Evolutionary conservation across 1,284 basidiomycete species (phyloP), one percentile per base, ranked within the genome.

Genomic region (Moniliella sp.): DNA sequence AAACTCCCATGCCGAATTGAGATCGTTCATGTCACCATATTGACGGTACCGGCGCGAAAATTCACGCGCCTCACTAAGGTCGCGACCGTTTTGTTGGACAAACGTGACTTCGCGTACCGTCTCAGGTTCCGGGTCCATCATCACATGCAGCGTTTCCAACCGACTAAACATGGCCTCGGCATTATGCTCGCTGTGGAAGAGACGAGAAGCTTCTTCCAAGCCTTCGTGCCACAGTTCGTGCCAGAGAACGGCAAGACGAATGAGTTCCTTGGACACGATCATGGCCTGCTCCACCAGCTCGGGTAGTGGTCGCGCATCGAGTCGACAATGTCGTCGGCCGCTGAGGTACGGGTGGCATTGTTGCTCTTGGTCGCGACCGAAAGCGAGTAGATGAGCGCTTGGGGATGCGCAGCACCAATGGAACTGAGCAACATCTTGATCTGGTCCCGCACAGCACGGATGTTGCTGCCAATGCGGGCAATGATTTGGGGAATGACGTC

Each of bases 401-500:
- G 91, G 1, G 91, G 91, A 53, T 99, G 91, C 34, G 83, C 78
- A 57, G 79, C 80, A 46, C 91, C 91, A 42, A 99, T 81, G 48
- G 88, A 83, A 12, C 74, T 78, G 31, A 99, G 66, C 11, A 99
- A 68, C 45, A 76, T 74, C 49, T 83, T 78, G 57, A 99, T 93
- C 40, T 88, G 78, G 39, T 76, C 71, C 27, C 83, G 73, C 40
- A 97, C 84, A 35, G 80, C 78, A 18, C 66, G 65, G 46, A 78
- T 80, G 0, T 86, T 86, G 0, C 84, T 91, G 65, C 94, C 86
- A 47, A 99, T 93, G 25, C 91, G 76, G 25, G 91, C 91, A 51
- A 99, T 97, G 48, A 99, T 91, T 78, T 94, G 86, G 25, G 91
- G 91, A 39, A 97, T 84, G 40, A 99, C 91, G 52, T 94, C 86